These are phyloP conservation scores for Rhynchospora tenuis DNA, from an alignment of 176 grass and related monocot genomes.

Conservation along the genomic window DNA sequence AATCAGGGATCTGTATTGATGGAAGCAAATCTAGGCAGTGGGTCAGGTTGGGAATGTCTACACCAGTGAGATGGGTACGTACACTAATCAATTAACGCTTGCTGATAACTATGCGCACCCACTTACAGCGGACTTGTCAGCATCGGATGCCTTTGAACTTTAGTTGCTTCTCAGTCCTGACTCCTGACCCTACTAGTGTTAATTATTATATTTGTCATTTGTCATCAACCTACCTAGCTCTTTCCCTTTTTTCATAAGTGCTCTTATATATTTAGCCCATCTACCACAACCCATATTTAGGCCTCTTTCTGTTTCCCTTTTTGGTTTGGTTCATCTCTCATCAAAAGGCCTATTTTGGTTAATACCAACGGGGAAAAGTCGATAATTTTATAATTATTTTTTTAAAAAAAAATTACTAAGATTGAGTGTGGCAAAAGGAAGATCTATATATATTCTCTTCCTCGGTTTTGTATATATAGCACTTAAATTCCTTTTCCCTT, in stretches of 20 bases:
- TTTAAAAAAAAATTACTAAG: background rate
- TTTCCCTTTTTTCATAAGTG: background rate
- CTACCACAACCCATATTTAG: conserved; percentile 3
- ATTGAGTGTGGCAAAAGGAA: background rate
- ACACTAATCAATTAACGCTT: background rate
- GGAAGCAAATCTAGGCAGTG: conserved; percentile 28
- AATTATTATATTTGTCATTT: background rate
- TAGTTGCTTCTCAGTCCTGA: background rate
- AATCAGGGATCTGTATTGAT: conserved; percentile 29
- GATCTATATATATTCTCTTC: background rate
- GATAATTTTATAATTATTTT: background rate
- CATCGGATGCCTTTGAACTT: conserved; percentile 20
- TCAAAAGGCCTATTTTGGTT: background rate
- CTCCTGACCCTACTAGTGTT: background rate
- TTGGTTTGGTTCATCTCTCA: background rate
- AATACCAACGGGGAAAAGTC: background rate
- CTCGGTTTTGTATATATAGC: too few relatives aligned
- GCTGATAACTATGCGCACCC: background rate
- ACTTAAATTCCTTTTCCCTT: too few relatives aligned
- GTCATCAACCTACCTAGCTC: background rate
- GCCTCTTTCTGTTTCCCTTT: conserved; percentile 9
- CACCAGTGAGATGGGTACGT: background rate
- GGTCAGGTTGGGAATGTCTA: background rate
- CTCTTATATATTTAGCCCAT: background rate
- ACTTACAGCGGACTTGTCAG: background rate